These are phyloP conservation scores for Podila verticillata DNA, from an alignment of 192 early-diverging fungal species.

Conservation along the genomic window DNA sequence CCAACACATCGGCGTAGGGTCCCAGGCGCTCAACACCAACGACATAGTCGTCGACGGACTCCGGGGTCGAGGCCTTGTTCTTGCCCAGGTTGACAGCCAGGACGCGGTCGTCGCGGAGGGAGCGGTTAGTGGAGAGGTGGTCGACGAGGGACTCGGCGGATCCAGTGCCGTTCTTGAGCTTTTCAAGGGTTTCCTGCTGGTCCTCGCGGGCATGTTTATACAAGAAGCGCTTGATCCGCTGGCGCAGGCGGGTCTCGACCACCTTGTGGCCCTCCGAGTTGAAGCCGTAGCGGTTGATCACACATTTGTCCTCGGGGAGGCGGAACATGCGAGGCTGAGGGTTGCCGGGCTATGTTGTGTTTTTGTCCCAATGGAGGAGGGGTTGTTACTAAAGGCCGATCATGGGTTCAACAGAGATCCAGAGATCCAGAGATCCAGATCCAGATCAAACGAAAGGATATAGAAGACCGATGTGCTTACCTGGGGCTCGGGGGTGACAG, in stretches of 20 bases:
- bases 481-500: conserved; percentile 87
- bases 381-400: background rate
- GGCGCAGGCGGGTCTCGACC: conserved; percentile 71
- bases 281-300: conserved; percentile 93
- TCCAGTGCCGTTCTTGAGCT: conserved; percentile 40
- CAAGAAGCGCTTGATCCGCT: conserved; percentile 75
- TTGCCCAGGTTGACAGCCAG: conserved; percentile 92
- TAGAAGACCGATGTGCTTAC: conserved; percentile 26
- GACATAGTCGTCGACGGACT: conserved; percentile 84
- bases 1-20: conserved; percentile 86
- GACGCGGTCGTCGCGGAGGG: conserved; percentile 66
- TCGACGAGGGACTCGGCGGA: conserved; percentile 51
- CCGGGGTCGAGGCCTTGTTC: conserved; percentile 78
- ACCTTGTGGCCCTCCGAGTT: conserved; percentile 81
- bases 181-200: conserved; percentile 56
- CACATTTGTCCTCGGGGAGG: conserved; percentile 72
- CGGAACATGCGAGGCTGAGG: conserved; percentile 88
- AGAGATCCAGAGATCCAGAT: no score
- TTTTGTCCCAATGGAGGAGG: background rate
- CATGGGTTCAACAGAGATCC: no score
- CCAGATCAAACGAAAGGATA: no score
- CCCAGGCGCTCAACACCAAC: conserved; percentile 78
- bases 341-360: conserved; percentile 73
- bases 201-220: conserved; percentile 56
- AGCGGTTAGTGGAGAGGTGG: conserved; percentile 57